Evolutionary conservation across 352 stramenopile genomes (phyloP), one percentile per base, ranked within the genome.

Genomic region (Blastocystis sp.): DNA sequence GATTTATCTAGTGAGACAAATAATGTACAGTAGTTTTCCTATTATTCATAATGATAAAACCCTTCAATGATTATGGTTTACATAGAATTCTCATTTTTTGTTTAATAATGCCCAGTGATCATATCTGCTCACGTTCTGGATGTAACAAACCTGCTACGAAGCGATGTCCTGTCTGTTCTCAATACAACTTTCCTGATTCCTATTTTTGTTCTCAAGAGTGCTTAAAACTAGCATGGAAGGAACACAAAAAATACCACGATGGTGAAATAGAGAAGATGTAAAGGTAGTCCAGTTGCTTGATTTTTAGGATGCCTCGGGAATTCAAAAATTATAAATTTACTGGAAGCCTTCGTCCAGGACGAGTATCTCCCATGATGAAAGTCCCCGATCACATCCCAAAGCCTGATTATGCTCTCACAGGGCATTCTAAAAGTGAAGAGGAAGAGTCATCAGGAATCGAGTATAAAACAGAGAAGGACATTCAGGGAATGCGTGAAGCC

Each of bases 181-280:
- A 96, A 91, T 90, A 97, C 37, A 93, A 93, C 54, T 93, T 97
- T 54, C 94, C 94, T 26, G 76, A 92, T 23, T 90, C 76, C 63
- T 87, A 88, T 34, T 92, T 92, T 89, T 92, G 91, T 82, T 90
- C 73, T 37, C 90, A 92, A 87, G 91, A 94, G 18, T 98, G 96
- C 91, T 98, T 99, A 91, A 98, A 98, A 91, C 90, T 90, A 43
- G 96, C 98, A 91, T 99, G 97, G 93, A 90, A 91, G 20, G 91
- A 93, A 59, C 96, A 98, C 93, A 99, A 99, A 91, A 91, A 93
- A 90, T 92, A 98, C 62, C 97, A 99, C 93, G 95, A 95, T 82
- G 93, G 98, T 84, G 95, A 96, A 69, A 95, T 96, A 80, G 91
- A 96, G 89, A 94, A 94, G 66, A 91, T 93, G 75, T 76, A 63